Conservation (phyloP, 2,329 filamentous ascomycete genomes). For the Periconia sp. region DNA sequence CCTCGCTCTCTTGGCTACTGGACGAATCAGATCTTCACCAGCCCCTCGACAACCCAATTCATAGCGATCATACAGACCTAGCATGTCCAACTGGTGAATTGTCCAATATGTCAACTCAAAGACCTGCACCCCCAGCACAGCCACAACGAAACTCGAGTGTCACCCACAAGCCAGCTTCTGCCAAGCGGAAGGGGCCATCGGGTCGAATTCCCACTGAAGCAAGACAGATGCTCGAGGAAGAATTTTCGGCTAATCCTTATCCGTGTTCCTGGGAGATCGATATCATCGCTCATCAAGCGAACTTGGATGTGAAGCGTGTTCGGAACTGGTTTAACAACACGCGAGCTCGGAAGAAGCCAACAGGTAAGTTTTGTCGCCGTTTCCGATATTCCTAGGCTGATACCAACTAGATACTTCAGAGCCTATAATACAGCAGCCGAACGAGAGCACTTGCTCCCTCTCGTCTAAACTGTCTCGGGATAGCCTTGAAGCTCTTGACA, state of each 20-base stretch:
- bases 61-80: too few species aligned
- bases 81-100: too few species aligned
- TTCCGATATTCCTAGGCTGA: background rate
- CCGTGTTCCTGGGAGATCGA: slow-evolving; percentile 44
- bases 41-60: too few species aligned
- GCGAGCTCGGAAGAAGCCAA: slow-evolving; percentile 37
- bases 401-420: slow-evolving; percentile 13
- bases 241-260: slow-evolving; percentile 43
- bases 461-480: slow-evolving; percentile 34
- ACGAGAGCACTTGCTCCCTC: slow-evolving; percentile 16
- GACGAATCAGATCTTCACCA: too few species aligned
- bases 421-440: slow-evolving; percentile 2
- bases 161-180: slow-evolving; percentile 38
- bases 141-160: slow-evolving; percentile 10
- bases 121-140: background rate
- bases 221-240: slow-evolving; percentile 41
- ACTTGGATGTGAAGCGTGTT: slow-evolving; percentile 43
- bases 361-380: slow-evolving; percentile 19
- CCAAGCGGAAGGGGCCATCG: slow-evolving; percentile 39
- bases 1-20: background rate
- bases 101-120: background rate
- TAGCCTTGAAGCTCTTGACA: slow-evolving; percentile 37
- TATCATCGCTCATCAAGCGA: slow-evolving; percentile 44
- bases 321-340: slow-evolving; percentile 46
- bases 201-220: slow-evolving; percentile 39